Conservation (phyloP, 2,329 filamentous ascomycete genomes). For the Sporothrix dimorphospora region DNA sequence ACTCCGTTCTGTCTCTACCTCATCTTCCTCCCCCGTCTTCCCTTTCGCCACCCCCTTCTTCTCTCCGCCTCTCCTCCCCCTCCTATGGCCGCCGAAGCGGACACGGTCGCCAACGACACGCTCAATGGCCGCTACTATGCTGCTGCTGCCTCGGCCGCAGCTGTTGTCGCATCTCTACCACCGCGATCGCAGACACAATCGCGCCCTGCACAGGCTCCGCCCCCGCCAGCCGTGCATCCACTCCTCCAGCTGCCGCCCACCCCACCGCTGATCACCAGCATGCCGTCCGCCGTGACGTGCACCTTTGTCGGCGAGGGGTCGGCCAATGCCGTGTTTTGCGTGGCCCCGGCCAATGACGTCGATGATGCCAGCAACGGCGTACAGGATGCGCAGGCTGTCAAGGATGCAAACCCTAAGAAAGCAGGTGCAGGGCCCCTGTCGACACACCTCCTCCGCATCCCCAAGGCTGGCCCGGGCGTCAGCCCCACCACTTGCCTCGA, state of each 20-base stretch:
- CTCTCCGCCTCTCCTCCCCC: not conserved
- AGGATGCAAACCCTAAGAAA: conserved; percentile 12
- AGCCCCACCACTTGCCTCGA: conserved; percentile 44
- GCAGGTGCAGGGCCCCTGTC: conserved; percentile 20
- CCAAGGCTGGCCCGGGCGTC: conserved; percentile 55
- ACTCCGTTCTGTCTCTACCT: not conserved
- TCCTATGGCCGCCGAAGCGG: conserved; percentile 31
- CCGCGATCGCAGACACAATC: not conserved
- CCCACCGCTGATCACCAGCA: conserved; percentile 28
- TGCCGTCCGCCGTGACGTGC: conserved; percentile 39
- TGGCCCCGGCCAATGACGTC: conserved; percentile 9
- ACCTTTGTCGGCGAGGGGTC: conserved; percentile 65
- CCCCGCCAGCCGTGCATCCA: too few species aligned
- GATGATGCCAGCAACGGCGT: not conserved
- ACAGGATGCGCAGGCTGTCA: not conserved
- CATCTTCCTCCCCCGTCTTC: not conserved
- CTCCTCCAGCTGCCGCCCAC: not conserved
- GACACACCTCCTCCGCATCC: conserved; percentile 35
- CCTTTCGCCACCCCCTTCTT: not conserved
- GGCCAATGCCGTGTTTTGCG: conserved; percentile 71
- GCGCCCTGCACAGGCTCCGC: not conserved
- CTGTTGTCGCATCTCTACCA: conserved; percentile 5
- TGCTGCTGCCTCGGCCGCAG: not conserved
- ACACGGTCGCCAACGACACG: conserved; percentile 24
- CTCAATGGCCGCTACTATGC: conserved; percentile 22